A percentile compares a stretch with the other conserved stretches of the same genome.
Evolutionary conservation across 257 asterid species (phyloP).

Genomic region (Gentiana dahurica): DNA sequence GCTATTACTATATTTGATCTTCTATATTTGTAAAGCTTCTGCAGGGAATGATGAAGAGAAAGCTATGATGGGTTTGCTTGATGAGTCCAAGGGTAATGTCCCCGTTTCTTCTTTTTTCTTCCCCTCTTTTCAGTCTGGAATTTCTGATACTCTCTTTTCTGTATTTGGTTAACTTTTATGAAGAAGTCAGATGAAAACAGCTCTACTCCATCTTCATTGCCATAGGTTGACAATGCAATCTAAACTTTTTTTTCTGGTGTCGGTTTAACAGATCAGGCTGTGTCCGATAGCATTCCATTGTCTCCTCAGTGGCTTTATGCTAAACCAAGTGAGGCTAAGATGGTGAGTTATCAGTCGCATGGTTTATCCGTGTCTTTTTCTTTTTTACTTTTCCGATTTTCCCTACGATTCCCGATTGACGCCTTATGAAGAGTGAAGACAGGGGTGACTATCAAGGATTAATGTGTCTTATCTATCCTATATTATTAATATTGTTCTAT

Average conservation of each 20-base stretch:
- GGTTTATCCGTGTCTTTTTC: no score
- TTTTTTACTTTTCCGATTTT: no score
- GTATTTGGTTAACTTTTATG: neutral
- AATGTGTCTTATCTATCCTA: no score
- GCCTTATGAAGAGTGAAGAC: no score
- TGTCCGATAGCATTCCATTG: conserved; percentile 73
- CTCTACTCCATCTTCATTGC: neutral
- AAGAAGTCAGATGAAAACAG: no score
- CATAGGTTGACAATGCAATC: neutral
- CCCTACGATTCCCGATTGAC: no score
- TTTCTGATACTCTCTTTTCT: neutral
- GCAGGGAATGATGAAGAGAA: conserved; percentile 73
- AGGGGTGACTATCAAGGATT: no score
- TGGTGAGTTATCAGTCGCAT: conserved; percentile 27
- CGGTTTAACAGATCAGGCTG: conserved; percentile 56
- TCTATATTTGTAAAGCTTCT: conserved; percentile 19
- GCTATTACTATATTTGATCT: no score
- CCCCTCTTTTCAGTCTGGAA: neutral
- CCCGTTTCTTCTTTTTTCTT: neutral
- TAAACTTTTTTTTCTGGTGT: conserved; percentile 8
- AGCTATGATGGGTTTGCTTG: conserved; percentile 47
- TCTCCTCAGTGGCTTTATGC: conserved; percentile 97
- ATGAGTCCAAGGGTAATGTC: conserved; percentile 64
- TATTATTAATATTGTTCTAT: no score
- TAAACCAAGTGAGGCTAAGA: conserved; percentile 68